phyloP scores from a whole-genome alignment of 2,329 filamentous ascomycete species.

The Pseudogymnoascus sp. region DNA sequence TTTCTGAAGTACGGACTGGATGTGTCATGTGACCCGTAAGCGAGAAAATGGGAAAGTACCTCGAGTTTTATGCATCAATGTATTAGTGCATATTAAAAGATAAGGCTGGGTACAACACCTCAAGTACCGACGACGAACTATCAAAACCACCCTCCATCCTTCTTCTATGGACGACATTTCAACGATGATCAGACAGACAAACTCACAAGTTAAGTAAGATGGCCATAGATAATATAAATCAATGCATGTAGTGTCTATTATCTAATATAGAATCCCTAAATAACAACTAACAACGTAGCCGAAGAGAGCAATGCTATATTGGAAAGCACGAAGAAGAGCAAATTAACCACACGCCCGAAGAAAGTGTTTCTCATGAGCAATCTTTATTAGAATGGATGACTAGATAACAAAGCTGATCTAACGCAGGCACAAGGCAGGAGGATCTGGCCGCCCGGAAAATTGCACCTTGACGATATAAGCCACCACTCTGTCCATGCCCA shows the following conservation, averaged over 20 bases:
- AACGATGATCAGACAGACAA: background rate
- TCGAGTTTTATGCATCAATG: background rate
- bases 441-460: conserved; percentile 18
- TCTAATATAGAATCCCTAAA: conserved; percentile 8
- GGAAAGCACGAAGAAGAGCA: background rate
- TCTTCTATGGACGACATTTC: background rate
- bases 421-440: conserved; percentile 22
- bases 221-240: background rate
- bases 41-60: background rate
- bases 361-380: conserved; percentile 11
- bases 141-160: background rate
- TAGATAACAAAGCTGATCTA: conserved; percentile 30
- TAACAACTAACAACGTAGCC: background rate
- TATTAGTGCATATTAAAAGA: background rate
- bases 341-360: background rate
- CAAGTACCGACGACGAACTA: background rate
- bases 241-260: conserved; percentile 7
- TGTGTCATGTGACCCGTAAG: background rate
- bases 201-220: background rate
- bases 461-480: conserved; percentile 6
- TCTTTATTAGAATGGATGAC: conserved; percentile 27
- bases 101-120: background rate
- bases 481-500: conserved; percentile 2
- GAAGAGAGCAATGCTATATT: conserved; percentile 8
- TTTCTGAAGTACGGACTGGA: background rate